phyloP scores from a whole-genome alignment of 257 asterid species.

The Pogostemon cablin region DNA sequence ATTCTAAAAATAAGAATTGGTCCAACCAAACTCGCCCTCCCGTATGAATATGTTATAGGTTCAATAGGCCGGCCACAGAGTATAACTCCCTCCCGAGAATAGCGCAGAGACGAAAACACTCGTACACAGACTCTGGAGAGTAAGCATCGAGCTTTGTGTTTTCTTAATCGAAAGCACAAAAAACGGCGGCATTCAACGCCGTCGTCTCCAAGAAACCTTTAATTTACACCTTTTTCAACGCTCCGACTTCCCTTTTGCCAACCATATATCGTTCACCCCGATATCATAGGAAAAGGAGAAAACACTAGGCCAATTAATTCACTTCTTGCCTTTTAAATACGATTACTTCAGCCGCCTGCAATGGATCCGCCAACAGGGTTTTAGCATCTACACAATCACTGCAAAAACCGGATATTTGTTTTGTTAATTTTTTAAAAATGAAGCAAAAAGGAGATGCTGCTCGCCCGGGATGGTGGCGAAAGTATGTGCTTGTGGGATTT shows the following conservation, averaged over 20 bases:
- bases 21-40: constrained; percentile 18
- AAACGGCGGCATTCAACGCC: constrained; percentile 47
- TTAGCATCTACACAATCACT: constrained; percentile 28
- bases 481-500: constrained; percentile 53
- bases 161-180: constrained; percentile 13
- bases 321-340: constrained; percentile 7
- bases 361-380: constrained; percentile 56
- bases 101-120: constrained; percentile 21
- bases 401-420: constrained; percentile 1
- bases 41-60: neutral
- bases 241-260: constrained; percentile 14
- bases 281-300: neutral
- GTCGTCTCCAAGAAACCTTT: constrained; percentile 24
- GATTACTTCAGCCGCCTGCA: constrained; percentile 43
- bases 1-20: neutral
- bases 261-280: constrained; percentile 25
- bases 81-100: constrained; percentile 26
- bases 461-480: constrained; percentile 46
- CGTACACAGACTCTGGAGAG: constrained; percentile 17
- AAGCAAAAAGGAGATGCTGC: constrained; percentile 47
- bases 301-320: constrained; percentile 19
- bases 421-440: constrained; percentile 36
- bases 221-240: constrained; percentile 28
- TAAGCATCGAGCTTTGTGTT: constrained; percentile 26
- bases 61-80: constrained; percentile 1